These are phyloP conservation scores for Craspedostauros australis DNA, from an alignment of 108 stramenopile genomes.

Conservation along the genomic window DNA sequence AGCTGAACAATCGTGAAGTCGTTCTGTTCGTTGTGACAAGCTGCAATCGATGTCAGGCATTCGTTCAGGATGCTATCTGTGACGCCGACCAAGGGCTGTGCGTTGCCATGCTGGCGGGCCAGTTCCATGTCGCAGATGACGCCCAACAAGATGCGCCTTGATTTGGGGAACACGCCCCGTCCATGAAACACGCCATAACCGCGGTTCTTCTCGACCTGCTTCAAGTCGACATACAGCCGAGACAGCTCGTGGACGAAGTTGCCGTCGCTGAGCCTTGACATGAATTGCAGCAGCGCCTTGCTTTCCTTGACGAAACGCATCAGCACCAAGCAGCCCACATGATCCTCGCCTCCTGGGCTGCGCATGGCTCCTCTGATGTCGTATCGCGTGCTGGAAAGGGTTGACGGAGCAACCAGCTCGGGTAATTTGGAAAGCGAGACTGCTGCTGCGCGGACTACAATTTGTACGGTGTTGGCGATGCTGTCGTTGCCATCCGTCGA, in stretches of 20 bases:
- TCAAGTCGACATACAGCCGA: slow-evolving; percentile 38
- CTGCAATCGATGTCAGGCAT: too few relatives aligned
- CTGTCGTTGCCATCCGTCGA: slow-evolving; percentile 13
- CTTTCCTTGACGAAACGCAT: slow-evolving; percentile 62
- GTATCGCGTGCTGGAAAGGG: slow-evolving; percentile 50
- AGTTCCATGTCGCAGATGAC: slow-evolving; percentile 44
- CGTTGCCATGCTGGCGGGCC: slow-evolving; percentile 12
- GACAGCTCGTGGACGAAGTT: slow-evolving; percentile 41
- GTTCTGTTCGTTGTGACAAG: too few relatives aligned
- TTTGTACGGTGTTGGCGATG: not conserved
- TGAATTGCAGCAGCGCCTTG: slow-evolving; percentile 32
- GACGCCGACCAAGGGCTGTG: not conserved
- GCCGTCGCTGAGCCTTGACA: too few relatives aligned
- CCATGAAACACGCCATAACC: slow-evolving; percentile 35
- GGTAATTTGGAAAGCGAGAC: slow-evolving; percentile 48
- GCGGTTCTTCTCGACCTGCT: slow-evolving; percentile 43
- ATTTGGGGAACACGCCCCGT: slow-evolving; percentile 53
- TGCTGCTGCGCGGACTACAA: slow-evolving; percentile 31
- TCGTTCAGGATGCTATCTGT: slow-evolving; percentile 11
- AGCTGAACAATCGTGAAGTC: too few relatives aligned
- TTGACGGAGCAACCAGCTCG: slow-evolving; percentile 60
- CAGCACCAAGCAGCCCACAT: slow-evolving; percentile 65
- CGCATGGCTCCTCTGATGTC: slow-evolving; percentile 81
- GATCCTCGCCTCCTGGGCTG: slow-evolving; percentile 76
- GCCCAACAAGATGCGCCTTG: slow-evolving; percentile 59